phyloP scores from a whole-genome alignment of 805 yeast genomes.

The Lipomyces starkeyi region DNA sequence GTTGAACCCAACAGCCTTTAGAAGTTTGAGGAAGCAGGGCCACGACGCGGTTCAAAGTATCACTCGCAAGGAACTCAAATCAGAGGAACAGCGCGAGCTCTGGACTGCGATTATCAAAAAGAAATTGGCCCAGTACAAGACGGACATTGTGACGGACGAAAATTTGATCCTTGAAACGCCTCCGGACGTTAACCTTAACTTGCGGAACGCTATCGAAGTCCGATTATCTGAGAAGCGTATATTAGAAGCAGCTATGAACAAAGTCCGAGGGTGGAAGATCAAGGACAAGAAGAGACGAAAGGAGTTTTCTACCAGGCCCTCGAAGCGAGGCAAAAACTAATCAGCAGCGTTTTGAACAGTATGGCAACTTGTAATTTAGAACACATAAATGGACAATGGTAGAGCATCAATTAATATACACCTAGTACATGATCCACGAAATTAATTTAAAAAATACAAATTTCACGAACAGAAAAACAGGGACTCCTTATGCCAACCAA shows the following conservation, averaged over 20 bases:
- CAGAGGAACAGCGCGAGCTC: slow-evolving; percentile 32
- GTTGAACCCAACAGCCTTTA: slow-evolving; percentile 28
- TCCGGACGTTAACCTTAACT: slow-evolving; percentile 10
- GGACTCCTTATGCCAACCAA: neutral
- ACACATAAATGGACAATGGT: neutral
- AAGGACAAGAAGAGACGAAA: slow-evolving; percentile 13
- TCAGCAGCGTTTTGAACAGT: neutral
- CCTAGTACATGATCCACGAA: neutral
- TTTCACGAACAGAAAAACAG: neutral
- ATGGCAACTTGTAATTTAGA: neutral
- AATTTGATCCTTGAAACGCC: slow-evolving; percentile 27
- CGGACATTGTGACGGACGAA: slow-evolving; percentile 36
- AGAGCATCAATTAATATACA: slow-evolving; percentile 3
- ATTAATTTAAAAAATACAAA: slow-evolving; percentile 6
- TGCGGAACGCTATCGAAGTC: slow-evolving; percentile 35
- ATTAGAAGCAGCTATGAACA: slow-evolving; percentile 16
- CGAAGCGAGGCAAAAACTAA: slow-evolving; percentile 17
- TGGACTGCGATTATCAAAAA: slow-evolving; percentile 26
- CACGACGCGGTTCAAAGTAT: slow-evolving; percentile 14
- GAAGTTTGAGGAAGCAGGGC: slow-evolving; percentile 25
- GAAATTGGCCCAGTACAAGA: slow-evolving; percentile 24
- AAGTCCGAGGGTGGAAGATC: slow-evolving; percentile 29
- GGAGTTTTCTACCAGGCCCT: slow-evolving; percentile 14
- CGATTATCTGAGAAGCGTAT: slow-evolving; percentile 35
- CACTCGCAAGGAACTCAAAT: slow-evolving; percentile 27